Evolutionary conservation across 352 stramenopile genomes (phyloP).

Genomic region (Thraustochytrium sp.): DNA sequence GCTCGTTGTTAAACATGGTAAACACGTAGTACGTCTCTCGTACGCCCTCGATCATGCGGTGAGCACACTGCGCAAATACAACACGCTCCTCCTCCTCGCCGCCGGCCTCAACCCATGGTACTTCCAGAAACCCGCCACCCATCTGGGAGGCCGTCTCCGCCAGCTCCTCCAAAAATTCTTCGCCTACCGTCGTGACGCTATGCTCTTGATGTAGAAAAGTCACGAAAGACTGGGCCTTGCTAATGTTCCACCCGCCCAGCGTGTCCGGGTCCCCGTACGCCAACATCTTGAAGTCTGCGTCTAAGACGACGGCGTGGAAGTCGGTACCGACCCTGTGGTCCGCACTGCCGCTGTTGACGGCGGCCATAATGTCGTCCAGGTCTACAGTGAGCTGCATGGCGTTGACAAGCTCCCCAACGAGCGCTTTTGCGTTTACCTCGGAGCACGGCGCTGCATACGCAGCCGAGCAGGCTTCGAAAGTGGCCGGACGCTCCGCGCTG

Average conservation of each 20-base stretch:
- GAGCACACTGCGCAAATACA: not conserved
- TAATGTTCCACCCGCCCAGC: not conserved
- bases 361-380: not conserved
- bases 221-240: not conserved
- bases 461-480: not conserved
- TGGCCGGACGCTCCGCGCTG: not conserved
- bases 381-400: not conserved
- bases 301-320: not conserved
- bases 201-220: not conserved
- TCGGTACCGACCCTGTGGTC: not conserved
- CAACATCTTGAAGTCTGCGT: not conserved
- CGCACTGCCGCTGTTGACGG: not conserved
- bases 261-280: not conserved
- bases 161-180: not conserved
- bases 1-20: not conserved
- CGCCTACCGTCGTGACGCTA: not conserved
- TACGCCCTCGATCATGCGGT: not conserved
- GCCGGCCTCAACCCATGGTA: not conserved
- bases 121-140: not conserved
- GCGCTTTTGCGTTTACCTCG: not conserved
- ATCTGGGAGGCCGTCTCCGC: not conserved
- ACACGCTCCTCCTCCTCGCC: not conserved
- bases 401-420: not conserved
- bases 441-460: not conserved
- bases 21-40: not conserved